These are phyloP conservation scores for Pseudoscleropodium purum DNA, from an alignment of 225 moss, liverwort and hornwort genomes.

Conservation along the genomic window DNA sequence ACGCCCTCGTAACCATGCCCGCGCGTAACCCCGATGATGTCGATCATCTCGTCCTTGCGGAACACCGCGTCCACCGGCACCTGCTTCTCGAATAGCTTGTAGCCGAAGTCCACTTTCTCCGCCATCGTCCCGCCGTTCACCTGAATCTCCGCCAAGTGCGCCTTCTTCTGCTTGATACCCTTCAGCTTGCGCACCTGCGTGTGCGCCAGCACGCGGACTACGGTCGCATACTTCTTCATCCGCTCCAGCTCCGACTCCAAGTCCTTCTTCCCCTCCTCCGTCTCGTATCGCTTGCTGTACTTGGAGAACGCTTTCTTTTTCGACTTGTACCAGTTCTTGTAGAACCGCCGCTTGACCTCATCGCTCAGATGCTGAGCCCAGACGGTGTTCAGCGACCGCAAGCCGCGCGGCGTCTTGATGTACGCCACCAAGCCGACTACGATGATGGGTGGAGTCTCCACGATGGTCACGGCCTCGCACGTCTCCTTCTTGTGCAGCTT, in stretches of 20 bases:
- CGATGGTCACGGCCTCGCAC: slow-evolving; percentile 72
- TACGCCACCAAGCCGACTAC: slow-evolving; percentile 73
- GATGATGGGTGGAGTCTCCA: slow-evolving; percentile 72
- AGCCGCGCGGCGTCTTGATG: slow-evolving; percentile 74
- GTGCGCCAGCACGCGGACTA: slow-evolving; percentile 73
- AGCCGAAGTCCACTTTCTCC: slow-evolving; percentile 79
- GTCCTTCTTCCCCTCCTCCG: slow-evolving; percentile 63
- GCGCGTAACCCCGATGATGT: slow-evolving; percentile 74
- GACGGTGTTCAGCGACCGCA: slow-evolving; percentile 21
- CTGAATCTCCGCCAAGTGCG: slow-evolving; percentile 45
- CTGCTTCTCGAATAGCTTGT: slow-evolving; percentile 70
- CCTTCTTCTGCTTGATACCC: slow-evolving; percentile 77
- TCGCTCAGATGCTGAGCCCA: slow-evolving; percentile 54
- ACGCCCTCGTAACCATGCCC: slow-evolving; percentile 76
- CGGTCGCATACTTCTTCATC: slow-evolving; percentile 84
- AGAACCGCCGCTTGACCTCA: slow-evolving; percentile 60
- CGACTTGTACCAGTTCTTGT: slow-evolving; percentile 70
- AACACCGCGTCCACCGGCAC: slow-evolving; percentile 67
- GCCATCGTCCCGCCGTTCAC: slow-evolving; percentile 43
- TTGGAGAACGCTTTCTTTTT: slow-evolving; percentile 64
- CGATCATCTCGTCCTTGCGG: slow-evolving; percentile 82
- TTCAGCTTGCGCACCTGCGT: slow-evolving; percentile 67
- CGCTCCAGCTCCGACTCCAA: slow-evolving; percentile 62
- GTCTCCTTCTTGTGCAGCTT: slow-evolving; percentile 87
- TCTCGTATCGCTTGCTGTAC: slow-evolving; percentile 53